Evolutionary conservation across 164 flowering plant species (phyloP).

Genomic region (Magnolia kwangsiensis): DNA sequence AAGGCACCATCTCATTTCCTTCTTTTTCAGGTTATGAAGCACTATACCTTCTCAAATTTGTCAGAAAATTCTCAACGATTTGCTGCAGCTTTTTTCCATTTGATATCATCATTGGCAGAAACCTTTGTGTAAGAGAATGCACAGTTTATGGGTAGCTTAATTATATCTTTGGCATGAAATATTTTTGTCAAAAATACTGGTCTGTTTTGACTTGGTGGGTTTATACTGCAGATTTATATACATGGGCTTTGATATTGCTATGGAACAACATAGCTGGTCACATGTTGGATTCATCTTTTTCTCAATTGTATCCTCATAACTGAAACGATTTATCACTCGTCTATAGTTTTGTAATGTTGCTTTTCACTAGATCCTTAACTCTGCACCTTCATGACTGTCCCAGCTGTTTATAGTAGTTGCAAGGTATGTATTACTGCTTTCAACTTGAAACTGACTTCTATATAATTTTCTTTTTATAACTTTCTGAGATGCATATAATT

Average conservation of each 20-base stretch:
- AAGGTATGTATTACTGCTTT: slow-evolving; percentile 46
- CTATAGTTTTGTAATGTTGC: background rate
- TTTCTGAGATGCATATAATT: too few species aligned
- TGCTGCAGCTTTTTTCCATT: slow-evolving; percentile 90
- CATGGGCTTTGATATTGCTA: slow-evolving; percentile 99
- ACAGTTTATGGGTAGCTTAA: background rate
- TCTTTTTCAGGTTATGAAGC: slow-evolving; percentile 89
- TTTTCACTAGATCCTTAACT: slow-evolving; percentile 46
- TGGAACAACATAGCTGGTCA: slow-evolving; percentile 99
- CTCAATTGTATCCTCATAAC: slow-evolving; percentile 91
- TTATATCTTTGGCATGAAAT: slow-evolving; percentile 6
- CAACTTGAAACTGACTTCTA: background rate
- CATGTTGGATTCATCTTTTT: slow-evolving; percentile 97
- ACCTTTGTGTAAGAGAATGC: slow-evolving; percentile 79
- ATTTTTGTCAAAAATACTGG: background rate
- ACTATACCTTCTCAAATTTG: slow-evolving; percentile 81
- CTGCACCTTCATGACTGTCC: slow-evolving; percentile 13
- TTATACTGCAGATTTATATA: slow-evolving; percentile 78
- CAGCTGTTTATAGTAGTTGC: slow-evolving; percentile 89
- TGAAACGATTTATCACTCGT: background rate
- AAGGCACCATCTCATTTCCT: slow-evolving; percentile 1
- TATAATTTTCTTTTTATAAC: too few species aligned
- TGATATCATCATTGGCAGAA: slow-evolving; percentile 97
- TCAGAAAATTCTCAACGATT: slow-evolving; percentile 88
- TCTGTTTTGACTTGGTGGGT: slow-evolving; percentile 10